phyloP scores from a whole-genome alignment of 2,329 filamentous ascomycete species.

The Talaromyces sp. region DNA sequence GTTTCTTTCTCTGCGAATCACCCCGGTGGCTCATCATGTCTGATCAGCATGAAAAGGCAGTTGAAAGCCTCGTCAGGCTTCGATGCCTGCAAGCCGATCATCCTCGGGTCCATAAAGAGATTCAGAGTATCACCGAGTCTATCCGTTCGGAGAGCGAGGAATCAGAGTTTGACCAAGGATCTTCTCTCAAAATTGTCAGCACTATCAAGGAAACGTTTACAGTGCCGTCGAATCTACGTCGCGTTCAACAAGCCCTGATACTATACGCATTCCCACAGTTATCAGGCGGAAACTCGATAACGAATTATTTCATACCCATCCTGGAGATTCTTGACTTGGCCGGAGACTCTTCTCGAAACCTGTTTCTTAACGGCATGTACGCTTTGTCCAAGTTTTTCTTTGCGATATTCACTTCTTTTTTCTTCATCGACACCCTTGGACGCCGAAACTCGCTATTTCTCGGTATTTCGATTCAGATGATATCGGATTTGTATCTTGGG shows the following conservation, averaged over 20 bases:
- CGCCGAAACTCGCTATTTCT: conserved; percentile 35
- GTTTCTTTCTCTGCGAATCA: no score
- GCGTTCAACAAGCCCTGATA: conserved; percentile 35
- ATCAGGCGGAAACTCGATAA: conserved; percentile 42
- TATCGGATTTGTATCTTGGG: conserved; percentile 39
- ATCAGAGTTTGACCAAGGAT: conserved; percentile 20
- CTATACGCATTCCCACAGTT: conserved; percentile 40
- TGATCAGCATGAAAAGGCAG: no score
- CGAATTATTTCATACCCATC: conserved; percentile 41
- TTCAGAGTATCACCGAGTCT: no score
- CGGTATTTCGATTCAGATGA: conserved; percentile 33
- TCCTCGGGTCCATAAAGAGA: no score
- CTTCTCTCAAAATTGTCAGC: conserved; percentile 14
- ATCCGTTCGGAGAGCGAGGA: not conserved
- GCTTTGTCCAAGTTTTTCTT: conserved; percentile 41
- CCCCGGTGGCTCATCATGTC: no score
- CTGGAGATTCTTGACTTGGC: conserved; percentile 19
- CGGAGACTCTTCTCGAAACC: conserved; percentile 20
- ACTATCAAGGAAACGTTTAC: conserved; percentile 32
- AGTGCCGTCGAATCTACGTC: conserved; percentile 34
- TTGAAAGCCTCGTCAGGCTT: no score
- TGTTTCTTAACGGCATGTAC: conserved; percentile 43
- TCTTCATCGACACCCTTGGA: conserved; percentile 43
- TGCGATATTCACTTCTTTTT: conserved; percentile 38
- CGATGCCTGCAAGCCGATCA: no score